Evolutionary conservation across 768 basidiomycete genomes (phyloP).

Genomic region (Hortiboletus campestris): DNA sequence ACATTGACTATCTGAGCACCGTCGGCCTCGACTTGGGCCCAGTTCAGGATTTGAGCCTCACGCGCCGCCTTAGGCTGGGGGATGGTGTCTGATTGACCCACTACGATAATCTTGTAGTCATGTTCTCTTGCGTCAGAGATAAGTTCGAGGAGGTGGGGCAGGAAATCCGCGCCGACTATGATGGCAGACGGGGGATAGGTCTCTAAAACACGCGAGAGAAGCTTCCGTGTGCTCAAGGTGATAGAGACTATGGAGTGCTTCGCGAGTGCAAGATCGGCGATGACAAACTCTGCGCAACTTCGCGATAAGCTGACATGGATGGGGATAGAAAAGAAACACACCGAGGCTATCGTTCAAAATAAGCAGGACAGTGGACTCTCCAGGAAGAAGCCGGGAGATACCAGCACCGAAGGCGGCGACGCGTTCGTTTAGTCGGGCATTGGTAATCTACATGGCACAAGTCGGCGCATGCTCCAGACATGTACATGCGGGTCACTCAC

Average conservation of each 20-base stretch:
- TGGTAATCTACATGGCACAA: slow-evolving; percentile 59
- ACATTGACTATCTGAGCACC: slow-evolving; percentile 50
- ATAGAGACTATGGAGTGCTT: slow-evolving; percentile 66
- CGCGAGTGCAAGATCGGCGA: slow-evolving; percentile 76
- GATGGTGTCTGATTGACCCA: slow-evolving; percentile 58
- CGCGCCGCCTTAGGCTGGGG: slow-evolving; percentile 46
- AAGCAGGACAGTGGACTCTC: slow-evolving; percentile 68
- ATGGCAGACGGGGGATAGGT: slow-evolving; percentile 69
- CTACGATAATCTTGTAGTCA: slow-evolving; percentile 62
- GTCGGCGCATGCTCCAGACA: neutral
- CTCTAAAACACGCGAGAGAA: slow-evolving; percentile 67
- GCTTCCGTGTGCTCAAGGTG: slow-evolving; percentile 55
- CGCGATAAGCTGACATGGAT: neutral
- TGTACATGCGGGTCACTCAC: slow-evolving; percentile 38
- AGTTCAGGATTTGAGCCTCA: slow-evolving; percentile 57
- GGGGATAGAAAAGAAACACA: slow-evolving; percentile 29
- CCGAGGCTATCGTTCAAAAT: slow-evolving; percentile 79
- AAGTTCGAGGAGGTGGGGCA: slow-evolving; percentile 68
- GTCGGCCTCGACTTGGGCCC: slow-evolving; percentile 68
- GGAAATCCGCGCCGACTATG: slow-evolving; percentile 63
- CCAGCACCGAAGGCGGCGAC: slow-evolving; percentile 74
- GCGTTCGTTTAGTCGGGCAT: slow-evolving; percentile 65
- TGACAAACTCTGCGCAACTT: slow-evolving; percentile 60
- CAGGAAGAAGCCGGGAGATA: slow-evolving; percentile 53
- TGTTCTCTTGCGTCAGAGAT: slow-evolving; percentile 60